Base-by-base conservation (phyloP, 345 rosid species). In the Euphorbia peplus region DNA sequence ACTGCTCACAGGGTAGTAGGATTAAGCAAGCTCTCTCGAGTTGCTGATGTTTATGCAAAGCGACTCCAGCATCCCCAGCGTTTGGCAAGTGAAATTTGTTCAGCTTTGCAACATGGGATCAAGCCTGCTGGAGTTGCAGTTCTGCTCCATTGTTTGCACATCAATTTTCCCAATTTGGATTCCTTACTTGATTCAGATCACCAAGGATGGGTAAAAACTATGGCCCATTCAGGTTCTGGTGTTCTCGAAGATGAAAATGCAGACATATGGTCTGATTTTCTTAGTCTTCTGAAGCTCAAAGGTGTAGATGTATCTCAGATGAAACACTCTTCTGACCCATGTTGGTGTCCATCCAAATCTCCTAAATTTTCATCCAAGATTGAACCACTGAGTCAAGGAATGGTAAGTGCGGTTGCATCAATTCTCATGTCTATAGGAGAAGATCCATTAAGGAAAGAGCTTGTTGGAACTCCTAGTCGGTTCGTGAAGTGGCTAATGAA, bases 11-110 rank as follows among this genome's bases (percentile, higher is more conserved):
- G 80, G 39, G 98, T 95, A 25, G 76, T 95, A 39, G 98, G 99
- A 67, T 78, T 95, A 60, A 95, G 99, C 84, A 95, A 95, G 81
- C 86, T 92, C 72, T 90, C 97, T 2, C 84, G 98, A 74, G 96
- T 92, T 11, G 76, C 97, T 35, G 92, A 92, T 78, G 86, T 92
- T 50, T 95, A 87, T 73, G 92, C 91, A 19, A 92, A 86, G 80
- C 81, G 96, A 60, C 96, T 92, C 41, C 98, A 95, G 72, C 82
- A 86, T 42, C 98, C 99, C 54, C 93, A 90, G 60, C 88, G 91
- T 67, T 71, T 92, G 58, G 96, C 90, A 35, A 80, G 82, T 59
- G 96, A 95, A 67, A 66, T 95, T 13, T 90, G 93, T 60, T 85
- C 85, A 0, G 95, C 97, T 69, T 78, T 95, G 79, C 89, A 92